Evolutionary conservation across 2,329 filamentous ascomycete genomes (phyloP).

Genomic region (Colletotrichum coccodes): DNA sequence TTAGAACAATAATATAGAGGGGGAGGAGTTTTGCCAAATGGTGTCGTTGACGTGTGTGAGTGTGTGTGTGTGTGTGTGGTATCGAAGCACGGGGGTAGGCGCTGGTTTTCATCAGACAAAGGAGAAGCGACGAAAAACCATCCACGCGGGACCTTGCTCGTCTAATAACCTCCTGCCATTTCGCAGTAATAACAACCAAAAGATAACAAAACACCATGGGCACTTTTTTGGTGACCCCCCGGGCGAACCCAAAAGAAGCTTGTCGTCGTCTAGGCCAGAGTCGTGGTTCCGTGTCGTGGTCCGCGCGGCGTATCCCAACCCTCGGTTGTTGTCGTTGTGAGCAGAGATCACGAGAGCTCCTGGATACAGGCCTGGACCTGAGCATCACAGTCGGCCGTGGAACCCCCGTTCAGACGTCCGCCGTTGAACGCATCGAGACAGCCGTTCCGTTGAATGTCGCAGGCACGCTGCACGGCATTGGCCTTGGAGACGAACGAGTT

Average conservation of each 20-base stretch:
- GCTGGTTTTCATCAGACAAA: constrained; percentile 21
- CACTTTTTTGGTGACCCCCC: constrained; percentile 1
- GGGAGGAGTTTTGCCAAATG: constrained; percentile 25
- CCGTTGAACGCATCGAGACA: constrained; percentile 68
- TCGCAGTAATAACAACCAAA: constrained; percentile 9
- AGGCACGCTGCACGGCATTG: constrained; percentile 68
- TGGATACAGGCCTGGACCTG: constrained; percentile 60
- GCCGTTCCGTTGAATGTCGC: constrained; percentile 70
- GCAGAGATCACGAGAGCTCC: constrained; percentile 41
- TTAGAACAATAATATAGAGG: constrained; percentile 35
- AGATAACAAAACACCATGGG: constrained; percentile 13
- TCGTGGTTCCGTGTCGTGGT: background rate
- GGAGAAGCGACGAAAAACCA: background rate
- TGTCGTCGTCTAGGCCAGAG: background rate
- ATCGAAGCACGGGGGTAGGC: constrained; percentile 15
- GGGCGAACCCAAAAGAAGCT: background rate
- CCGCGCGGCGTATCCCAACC: background rate
- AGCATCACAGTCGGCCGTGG: constrained; percentile 61
- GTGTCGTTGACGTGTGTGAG: constrained; percentile 9
- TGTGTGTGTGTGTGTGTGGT: constrained; percentile 2
- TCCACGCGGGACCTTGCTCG: constrained; percentile 10
- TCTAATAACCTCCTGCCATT: constrained; percentile 10
- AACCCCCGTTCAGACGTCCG: constrained; percentile 52
- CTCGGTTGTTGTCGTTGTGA: constrained; percentile 10
- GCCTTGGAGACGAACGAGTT: constrained; percentile 66